Evolutionary conservation across 257 asterid species (phyloP).

Genomic region (Solanum pimpinellifolium): DNA sequence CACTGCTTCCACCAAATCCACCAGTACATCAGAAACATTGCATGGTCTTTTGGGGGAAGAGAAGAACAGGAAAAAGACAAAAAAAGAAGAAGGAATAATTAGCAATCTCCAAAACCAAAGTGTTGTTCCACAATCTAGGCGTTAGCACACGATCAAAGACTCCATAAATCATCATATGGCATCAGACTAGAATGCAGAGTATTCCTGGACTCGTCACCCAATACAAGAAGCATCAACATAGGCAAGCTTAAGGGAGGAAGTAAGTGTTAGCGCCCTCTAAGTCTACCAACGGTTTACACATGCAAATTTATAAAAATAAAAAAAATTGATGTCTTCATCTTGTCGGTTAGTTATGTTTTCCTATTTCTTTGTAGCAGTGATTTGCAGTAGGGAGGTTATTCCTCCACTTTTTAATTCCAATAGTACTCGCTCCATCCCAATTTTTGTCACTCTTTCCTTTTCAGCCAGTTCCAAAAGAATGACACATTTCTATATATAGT

Average conservation of each 20-base stretch:
- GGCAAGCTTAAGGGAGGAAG: neutral
- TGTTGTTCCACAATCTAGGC: neutral
- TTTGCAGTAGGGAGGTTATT: neutral
- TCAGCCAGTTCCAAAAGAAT: neutral
- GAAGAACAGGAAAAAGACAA: neutral
- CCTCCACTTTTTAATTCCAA: neutral
- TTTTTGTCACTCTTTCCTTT: neutral
- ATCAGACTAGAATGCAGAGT: neutral
- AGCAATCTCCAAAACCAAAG: neutral
- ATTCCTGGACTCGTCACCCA: neutral
- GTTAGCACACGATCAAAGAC: neutral
- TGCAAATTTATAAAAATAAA: neutral
- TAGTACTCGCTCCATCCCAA: neutral
- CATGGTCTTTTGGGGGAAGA: conserved; percentile 45
- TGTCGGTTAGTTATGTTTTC: neutral
- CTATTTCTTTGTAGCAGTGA: neutral
- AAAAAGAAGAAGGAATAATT: neutral
- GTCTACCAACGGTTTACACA: neutral
- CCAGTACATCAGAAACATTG: conserved; percentile 51
- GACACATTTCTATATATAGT: neutral
- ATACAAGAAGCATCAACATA: neutral
- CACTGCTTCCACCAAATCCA: conserved; percentile 74
- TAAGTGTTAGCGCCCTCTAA: neutral
- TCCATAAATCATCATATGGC: neutral
- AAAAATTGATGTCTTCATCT: neutral